These are phyloP conservation scores for Lecanicillium sp. DNA, from an alignment of 2,329 filamentous ascomycete species.

Conservation along the genomic window DNA sequence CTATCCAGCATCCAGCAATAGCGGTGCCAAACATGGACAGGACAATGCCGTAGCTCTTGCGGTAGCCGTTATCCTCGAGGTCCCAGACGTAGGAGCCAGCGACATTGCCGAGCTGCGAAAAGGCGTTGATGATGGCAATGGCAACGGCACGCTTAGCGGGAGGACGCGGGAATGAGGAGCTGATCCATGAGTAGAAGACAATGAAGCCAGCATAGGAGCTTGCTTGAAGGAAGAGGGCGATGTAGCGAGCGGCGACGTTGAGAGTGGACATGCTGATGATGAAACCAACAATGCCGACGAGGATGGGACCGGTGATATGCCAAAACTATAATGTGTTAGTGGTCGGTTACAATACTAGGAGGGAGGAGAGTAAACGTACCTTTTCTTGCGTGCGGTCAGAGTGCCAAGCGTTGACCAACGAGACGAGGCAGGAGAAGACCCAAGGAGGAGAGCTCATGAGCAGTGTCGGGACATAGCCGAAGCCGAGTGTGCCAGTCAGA, in stretches of 20 bases:
- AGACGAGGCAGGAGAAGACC: slow-evolving; percentile 50
- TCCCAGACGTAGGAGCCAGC: slow-evolving; percentile 57
- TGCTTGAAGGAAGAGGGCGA: slow-evolving; percentile 52
- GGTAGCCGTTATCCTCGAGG: slow-evolving; percentile 49
- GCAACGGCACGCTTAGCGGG: slow-evolving; percentile 54
- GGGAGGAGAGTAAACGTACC: slow-evolving; percentile 19
- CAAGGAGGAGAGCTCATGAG: slow-evolving; percentile 51
- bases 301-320: slow-evolving; percentile 47
- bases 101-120: slow-evolving; percentile 48
- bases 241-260: slow-evolving; percentile 48
- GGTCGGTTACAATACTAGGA: not conserved
- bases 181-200: slow-evolving; percentile 51
- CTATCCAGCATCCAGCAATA: slow-evolving; percentile 40
- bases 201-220: slow-evolving; percentile 50
- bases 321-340: slow-evolving; percentile 35
- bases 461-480: slow-evolving; percentile 41
- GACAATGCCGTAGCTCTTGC: slow-evolving; percentile 57
- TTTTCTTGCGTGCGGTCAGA: slow-evolving; percentile 47
- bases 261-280: slow-evolving; percentile 51
- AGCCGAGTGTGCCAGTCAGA: slow-evolving; percentile 44
- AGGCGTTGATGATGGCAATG: slow-evolving; percentile 52
- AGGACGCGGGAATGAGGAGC: slow-evolving; percentile 47
- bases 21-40: slow-evolving; percentile 55
- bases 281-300: slow-evolving; percentile 46
- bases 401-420: slow-evolving; percentile 45